Evolutionary conservation across 495 filamentous ascomycete species (phyloP).

Genomic region (Neurospora sp.): DNA sequence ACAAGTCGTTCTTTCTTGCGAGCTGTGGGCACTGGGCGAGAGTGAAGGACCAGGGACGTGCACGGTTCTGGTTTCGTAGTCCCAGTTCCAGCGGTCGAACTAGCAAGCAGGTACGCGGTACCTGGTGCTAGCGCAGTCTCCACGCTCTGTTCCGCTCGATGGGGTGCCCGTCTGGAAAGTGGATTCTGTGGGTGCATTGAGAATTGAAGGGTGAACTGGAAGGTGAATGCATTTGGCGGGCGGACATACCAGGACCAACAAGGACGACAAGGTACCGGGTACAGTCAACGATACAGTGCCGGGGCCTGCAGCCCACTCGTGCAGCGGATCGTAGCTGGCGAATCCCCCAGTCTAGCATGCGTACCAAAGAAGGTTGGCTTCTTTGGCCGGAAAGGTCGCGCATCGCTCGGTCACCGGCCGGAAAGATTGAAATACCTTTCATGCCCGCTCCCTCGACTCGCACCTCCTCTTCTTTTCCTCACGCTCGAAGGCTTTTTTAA

Average conservation of each 20-base stretch:
- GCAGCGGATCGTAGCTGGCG: slow-evolving; percentile 7
- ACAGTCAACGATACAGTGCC: slow-evolving; percentile 11
- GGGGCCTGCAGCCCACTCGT: not conserved
- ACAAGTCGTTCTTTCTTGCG: not conserved
- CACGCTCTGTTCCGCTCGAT: not conserved
- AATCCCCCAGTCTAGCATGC: not conserved
- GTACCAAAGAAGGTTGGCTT: slow-evolving; percentile 16
- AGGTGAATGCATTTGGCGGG: not conserved
- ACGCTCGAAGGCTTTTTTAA: slow-evolving; percentile 28
- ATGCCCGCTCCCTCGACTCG: slow-evolving; percentile 13
- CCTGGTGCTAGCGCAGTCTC: not conserved
- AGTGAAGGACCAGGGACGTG: not conserved
- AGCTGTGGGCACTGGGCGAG: not conserved
- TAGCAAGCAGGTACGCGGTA: not conserved
- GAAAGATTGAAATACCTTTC: slow-evolving; percentile 25
- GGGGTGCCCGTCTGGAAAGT: not conserved
- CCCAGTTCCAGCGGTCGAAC: not conserved
- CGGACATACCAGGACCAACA: slow-evolving; percentile 2
- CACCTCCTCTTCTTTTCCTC: slow-evolving; percentile 19
- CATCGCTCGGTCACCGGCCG: slow-evolving; percentile 11
- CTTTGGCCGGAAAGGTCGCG: slow-evolving; percentile 20
- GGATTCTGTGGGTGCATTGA: not conserved
- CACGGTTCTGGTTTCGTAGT: not conserved
- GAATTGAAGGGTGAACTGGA: not conserved
- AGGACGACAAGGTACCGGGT: slow-evolving; percentile 11